Evolutionary conservation across 805 yeast species (phyloP), one percentile per base, ranked within the genome.

Genomic region (Teunomyces funiuensis): DNA sequence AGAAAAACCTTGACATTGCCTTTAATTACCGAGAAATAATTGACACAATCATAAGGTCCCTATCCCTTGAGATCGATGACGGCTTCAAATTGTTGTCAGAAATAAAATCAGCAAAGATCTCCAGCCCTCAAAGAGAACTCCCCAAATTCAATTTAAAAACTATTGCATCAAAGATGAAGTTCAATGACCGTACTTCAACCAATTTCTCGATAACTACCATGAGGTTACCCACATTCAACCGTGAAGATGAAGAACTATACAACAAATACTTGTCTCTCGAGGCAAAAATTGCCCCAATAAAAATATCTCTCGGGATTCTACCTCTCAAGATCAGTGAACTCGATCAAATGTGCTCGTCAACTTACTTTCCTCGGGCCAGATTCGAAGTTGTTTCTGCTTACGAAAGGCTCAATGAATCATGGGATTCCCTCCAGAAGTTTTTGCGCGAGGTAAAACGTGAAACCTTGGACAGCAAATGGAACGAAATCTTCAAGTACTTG

Each of bases 381-480:
- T 25, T 30, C 7, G 37, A 33, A 10, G 19, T 46, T 4, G 28
- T 28, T n/a, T 14, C 23, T 7, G 39, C 40, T 4, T 45, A 31
- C 27, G 45, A 47, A 6, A 31, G 19, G 15, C 13, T 47, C 6
- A n/a, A 27, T 13, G 60, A 60, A 9, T 68, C 70, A 44, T 72
- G 76, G 61, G 56, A 65, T 14, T 59, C 63, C 41, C 57, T 82
- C 36, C 62, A 65, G 7, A 50, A 52, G 8, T 77, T 75, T 38
- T 46, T 79, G 10, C 54, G 55, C 2, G 60, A 55, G 5, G 60
- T 82, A 45, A 74, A 74, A 49, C 45, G 43, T 3, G 78, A 76
- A 30, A 49, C 75, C 20, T 66, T 83, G 3, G 82, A 79, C 44
- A 55, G 63, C 20, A 70, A 79, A 53, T 83, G 88, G 87, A 61